Evolutionary conservation across 192 early-diverging fungal species (phyloP).

Genomic region (Umbelopsis ramanniana): DNA sequence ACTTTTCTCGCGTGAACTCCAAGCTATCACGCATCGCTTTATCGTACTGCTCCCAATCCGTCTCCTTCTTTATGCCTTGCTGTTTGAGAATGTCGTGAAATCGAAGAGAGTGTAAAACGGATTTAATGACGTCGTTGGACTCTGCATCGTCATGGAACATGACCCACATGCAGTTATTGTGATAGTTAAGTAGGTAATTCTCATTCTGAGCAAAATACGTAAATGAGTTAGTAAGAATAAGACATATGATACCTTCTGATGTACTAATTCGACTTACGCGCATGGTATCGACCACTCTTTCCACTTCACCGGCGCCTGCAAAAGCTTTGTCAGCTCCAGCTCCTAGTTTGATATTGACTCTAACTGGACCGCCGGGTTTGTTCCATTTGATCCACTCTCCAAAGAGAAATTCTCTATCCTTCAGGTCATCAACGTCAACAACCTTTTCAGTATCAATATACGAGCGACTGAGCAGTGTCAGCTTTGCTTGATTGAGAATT

Average conservation of each 20-base stretch:
- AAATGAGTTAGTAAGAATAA: neutral
- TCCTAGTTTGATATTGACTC: constrained; percentile 50
- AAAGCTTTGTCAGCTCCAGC: constrained; percentile 51
- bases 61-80: constrained; percentile 26
- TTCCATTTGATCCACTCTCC: constrained; percentile 61
- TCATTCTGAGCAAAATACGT: constrained; percentile 46
- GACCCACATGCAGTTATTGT: constrained; percentile 46
- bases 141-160: constrained; percentile 55
- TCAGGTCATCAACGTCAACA: constrained; percentile 44
- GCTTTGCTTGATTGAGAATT: constrained; percentile 65
- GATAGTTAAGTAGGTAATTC: constrained; percentile 61
- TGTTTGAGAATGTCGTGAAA: constrained; percentile 37
- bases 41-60: constrained; percentile 31
- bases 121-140: constrained; percentile 61
- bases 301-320: constrained; percentile 41
- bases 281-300: constrained; percentile 44
- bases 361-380: constrained; percentile 34
- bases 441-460: constrained; percentile 57
- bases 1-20: constrained; percentile 52
- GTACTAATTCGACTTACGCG: constrained; percentile 30
- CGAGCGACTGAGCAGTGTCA: constrained; percentile 51
- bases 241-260: neutral
- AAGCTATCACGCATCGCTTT: constrained; percentile 40
- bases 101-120: constrained; percentile 59
- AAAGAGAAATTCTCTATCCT: constrained; percentile 53